Evolutionary conservation across 257 asterid species (phyloP), one percentile per base, ranked within the genome.

Genomic region (Solanum medicagineum): DNA sequence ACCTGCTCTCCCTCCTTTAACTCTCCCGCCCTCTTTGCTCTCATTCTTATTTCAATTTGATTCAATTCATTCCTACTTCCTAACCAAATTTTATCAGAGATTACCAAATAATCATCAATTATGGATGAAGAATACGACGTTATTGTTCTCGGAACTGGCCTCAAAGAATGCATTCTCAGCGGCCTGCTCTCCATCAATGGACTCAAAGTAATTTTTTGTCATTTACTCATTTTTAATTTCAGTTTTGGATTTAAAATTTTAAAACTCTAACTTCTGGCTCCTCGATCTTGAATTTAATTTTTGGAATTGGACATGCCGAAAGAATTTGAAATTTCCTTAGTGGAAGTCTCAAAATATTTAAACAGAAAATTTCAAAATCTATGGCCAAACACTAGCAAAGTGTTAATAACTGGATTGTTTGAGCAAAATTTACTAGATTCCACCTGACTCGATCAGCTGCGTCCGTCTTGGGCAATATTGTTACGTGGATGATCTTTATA

Each of bases 81-180:
- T 12, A 11, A 63, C 24, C 24, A 59, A 2, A 8, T 4, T 0
- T 40, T 13, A 54, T 17, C 10, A 8, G 32, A 10, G 45, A 68
- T 17, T 4, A 62, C 12, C 11, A 22, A 47, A 15, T 20, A 57
- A 40, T 36, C 65, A 51, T 71, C 84, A 86, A 49, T 12, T 83
- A 95, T 95, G 98, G 98, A 95, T 90, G 98, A 95, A 92, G 97
- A 94, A 84, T 95, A 95, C n/a, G 98, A 95, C 74, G 97, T 95
- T 26, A 93, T 95, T 81, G 98, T 95, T 86, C 97, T 95, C 3
- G 98, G 98, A 69, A 95, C 98, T 24, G 98, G 98, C n/a, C 98
- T 95, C 68, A 95, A 95, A 84, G 98, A 95, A 88, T 95, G 98
- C 90, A 95, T 95, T 85, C 96, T 95, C 86, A 95, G 98, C 26